Evolutionary conservation across 495 filamentous ascomycete species (phyloP), one percentile per base, ranked within the genome.

Genomic region (Penicillium paradoxum): DNA sequence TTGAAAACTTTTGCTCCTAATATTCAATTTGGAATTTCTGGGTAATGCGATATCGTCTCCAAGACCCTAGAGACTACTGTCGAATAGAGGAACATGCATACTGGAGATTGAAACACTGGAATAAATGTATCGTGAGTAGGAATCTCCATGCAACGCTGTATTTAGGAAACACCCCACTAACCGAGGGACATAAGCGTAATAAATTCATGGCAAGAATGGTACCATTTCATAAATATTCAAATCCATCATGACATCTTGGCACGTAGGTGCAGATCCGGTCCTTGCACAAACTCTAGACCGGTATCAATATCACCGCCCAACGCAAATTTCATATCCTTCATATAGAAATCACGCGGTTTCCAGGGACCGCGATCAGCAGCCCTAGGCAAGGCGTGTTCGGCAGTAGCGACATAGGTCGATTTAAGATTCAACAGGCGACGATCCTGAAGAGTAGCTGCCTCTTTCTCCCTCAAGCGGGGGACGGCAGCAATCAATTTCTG

Each of bases 301-400:
- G 65, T 63, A 9, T 68, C 57, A 1, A 84, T 55, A 54, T 76
- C 64, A 22, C 79, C 81, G 51, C 69, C 71, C 50, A 67, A 65
- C 5, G 78, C 74, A 47, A 72, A 70, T 69, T 72, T 74, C 24
- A 71, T 63, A 65, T 86, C 83, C 54, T 65, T 65, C 2, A 77
- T 51, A 58, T 83, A 84, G 59, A 79, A 79, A 33, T 65, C 68
- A 46, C 80, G 72, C 25, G 80, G 69, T 57, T 66, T 49, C 83
- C 83, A 86, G 3, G 80, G 81, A 1, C 70, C 80, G 41, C 49
- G 58, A 49, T 77, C 66, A 0, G 70, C 75, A 49, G 70, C 71
- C 56, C 67, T 70, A 25, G 80, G 80, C 43, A 80, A 50, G 0
- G 50, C 27, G 3, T 60, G 53, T 55, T 66, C 59, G 4, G 71